Percentiles rank a stretch among this genome's conserved stretches.
Evolutionary conservation across 768 basidiomycete species (phyloP).

Genomic region (Serendipita indica): DNA sequence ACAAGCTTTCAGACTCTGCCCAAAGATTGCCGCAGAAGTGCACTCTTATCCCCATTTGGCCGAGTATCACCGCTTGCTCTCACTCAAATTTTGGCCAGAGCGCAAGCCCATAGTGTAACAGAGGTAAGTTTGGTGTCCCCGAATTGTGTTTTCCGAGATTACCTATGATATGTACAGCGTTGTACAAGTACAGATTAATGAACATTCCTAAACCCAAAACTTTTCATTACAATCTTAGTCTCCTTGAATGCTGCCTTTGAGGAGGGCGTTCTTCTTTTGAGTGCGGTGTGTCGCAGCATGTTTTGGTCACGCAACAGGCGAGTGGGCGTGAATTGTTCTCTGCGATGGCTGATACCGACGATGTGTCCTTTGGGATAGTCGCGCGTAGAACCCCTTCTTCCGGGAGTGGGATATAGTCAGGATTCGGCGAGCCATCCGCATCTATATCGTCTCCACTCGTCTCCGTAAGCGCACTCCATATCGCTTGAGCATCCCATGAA

Average conservation of each 20-base stretch:
- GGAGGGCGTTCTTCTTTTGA: too few relatives aligned
- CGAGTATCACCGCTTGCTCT: background rate
- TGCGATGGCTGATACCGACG: background rate
- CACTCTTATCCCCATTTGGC: background rate
- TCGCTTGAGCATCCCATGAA: too few relatives aligned
- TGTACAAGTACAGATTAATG: background rate
- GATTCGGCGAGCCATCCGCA: slow-evolving; percentile 1
- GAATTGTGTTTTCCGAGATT: too few relatives aligned
- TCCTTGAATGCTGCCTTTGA: too few relatives aligned
- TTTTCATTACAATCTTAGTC: too few relatives aligned
- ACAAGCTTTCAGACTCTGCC: background rate
- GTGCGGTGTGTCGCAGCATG: too few relatives aligned
- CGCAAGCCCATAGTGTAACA: background rate
- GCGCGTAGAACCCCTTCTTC: background rate
- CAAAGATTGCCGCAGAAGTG: background rate
- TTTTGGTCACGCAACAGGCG: background rate
- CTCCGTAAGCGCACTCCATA: too few relatives aligned
- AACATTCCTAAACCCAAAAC: too few relatives aligned
- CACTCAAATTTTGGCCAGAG: background rate
- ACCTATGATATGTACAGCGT: too few relatives aligned
- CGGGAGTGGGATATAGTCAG: background rate
- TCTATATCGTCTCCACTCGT: background rate
- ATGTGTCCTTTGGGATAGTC: background rate
- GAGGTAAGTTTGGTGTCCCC: too few relatives aligned
- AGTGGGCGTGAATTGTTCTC: background rate